A percentile compares a stretch with the other conserved stretches of the same genome.
Conservation (phyloP, 169 alveolate genomes). For the Sarcocystis neurona region DNA sequence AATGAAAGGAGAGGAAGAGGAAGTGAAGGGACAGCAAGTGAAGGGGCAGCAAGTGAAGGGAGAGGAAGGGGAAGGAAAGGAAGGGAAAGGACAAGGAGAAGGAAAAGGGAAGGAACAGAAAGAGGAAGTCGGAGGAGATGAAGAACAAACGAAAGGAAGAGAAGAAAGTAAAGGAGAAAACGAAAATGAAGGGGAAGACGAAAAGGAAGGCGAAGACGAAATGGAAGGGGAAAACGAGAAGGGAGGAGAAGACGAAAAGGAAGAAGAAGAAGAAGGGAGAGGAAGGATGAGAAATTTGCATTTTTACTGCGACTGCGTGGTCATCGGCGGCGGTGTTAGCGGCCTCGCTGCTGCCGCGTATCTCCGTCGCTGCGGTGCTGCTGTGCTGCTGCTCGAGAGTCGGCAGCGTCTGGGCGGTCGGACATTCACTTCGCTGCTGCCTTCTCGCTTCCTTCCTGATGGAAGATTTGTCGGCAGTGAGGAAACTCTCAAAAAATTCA, state of each 20-base stretch:
- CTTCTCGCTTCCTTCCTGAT: constrained; percentile 59
- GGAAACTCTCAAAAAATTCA: no score
- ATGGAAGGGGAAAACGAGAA: no score
- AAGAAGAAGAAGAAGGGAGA: background rate
- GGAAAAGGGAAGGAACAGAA: no score
- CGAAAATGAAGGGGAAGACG: no score
- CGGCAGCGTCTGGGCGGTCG: constrained; percentile 67
- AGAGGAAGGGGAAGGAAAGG: background rate
- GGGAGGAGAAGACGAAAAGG: no score
- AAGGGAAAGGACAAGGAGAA: no score
- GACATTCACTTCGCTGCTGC: constrained; percentile 62
- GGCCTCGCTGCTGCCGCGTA: constrained; percentile 69
- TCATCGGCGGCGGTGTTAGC: constrained; percentile 65
- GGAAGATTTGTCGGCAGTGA: constrained; percentile 62
- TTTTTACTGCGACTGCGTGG: constrained; percentile 59
- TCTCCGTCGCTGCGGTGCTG: constrained; percentile 63
- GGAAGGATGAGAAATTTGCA: constrained; percentile 17
- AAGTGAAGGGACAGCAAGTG: background rate
- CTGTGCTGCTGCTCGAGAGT: constrained; percentile 58
- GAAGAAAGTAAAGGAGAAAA: no score
- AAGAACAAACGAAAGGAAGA: no score
- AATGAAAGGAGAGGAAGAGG: no score
- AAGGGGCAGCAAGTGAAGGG: constrained; percentile 7
- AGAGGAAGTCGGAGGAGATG: no score
- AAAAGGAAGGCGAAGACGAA: no score